Evolutionary conservation across 805 yeast species (phyloP), one percentile per base, ranked within the genome.

Genomic region (Candida silvicultrix): DNA sequence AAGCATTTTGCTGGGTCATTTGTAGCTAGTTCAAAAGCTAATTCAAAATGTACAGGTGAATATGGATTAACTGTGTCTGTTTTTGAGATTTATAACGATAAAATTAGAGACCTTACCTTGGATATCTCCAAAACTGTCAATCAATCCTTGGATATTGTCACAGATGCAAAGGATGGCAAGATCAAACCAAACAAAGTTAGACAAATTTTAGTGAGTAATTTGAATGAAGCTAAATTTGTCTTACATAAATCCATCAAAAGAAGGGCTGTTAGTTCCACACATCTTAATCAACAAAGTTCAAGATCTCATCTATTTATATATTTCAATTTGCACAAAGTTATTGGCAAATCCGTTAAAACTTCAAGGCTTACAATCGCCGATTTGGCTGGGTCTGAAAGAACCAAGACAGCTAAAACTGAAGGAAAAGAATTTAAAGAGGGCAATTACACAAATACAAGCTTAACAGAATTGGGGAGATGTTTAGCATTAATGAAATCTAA

Each of bases 261-360:
- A 42, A 63, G 76, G 42, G 68, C 74, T 5, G 70, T 68, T 8
- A 64, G 69, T 29, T 50, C 73, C 5, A 78, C 81, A 0, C 69
- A 64, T 37, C 56, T 73, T 46, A 76, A 77, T 52, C 49, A 51
- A 9, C 62, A 60, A 8, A 73, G 80, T 6, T 71, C 79, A 9
- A 66, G 81, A 49, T 76, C 81, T 1, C 82, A 77, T 52, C 68
- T 77, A n/a, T 74, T 78, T 51, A 61, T 72, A 3, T 67, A 70
- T 45, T 63, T 77, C 41, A 73, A 74, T 46, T 49, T 70, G 6
- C 68, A 63, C 42, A 55, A 53, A 16, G 49, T 63, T 40, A 28
- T 50, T 43, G 63, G 64, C 21, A 44, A 42, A 18, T 41, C 53
- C 40, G 36, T 62, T 2, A 56, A 51, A 34, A 56, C 65, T 2